Base-by-base conservation (phyloP, 2,329 filamentous ascomycete species). In the Aspergillus phoenicis region DNA sequence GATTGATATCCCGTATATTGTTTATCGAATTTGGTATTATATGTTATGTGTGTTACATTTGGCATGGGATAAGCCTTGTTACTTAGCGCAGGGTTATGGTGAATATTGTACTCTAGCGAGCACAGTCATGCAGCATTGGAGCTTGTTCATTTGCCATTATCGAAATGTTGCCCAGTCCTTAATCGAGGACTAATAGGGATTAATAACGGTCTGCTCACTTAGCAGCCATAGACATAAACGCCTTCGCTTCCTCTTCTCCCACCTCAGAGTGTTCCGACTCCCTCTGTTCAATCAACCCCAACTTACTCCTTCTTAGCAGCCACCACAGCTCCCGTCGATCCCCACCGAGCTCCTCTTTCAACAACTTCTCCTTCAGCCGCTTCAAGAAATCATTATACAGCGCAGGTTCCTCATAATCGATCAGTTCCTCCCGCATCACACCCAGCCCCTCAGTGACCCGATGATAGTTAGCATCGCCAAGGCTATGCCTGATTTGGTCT, bases 261-360 rank as follows among this genome's bases (percentile, higher is more conserved):
- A 93, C 86, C 30, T 85, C 81, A 1, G 90, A 93, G 17, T 82
- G 79, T 47, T 90, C 86, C 2, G 84, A 85, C 69, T 86, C 80
- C 52, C 78, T 82, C 56, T 82, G 80, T 64, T 90, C 87, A 68
- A 98, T 88, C 71, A 97, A 79, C 0, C 93, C 91, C 59, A 97
- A 78, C 66, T 82, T 86, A 45, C 83, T 85, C 61, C 81, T 85
- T 67, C 89, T 83, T 24, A 97, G 78, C 66, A 85, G 81, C 80
- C 86, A 90, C 93, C 93, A 97, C 78, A 97, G 87, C 70, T 96
- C 91, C 64, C 84, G 84, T 57, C 92, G 82, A 68, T 96, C 89
- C 0, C 91, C 93, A 39, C 88, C 87, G 2, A 97, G 77, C 66
- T 89, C 84, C 0, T 87, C 90, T 0, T 82, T 84, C 7, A 93